A percentile compares a stretch with the other conserved stretches of the same genome.
Evolutionary conservation across 2,329 filamentous ascomycete species (phyloP).

Genomic region (Fusarium brevicatenulatum): DNA sequence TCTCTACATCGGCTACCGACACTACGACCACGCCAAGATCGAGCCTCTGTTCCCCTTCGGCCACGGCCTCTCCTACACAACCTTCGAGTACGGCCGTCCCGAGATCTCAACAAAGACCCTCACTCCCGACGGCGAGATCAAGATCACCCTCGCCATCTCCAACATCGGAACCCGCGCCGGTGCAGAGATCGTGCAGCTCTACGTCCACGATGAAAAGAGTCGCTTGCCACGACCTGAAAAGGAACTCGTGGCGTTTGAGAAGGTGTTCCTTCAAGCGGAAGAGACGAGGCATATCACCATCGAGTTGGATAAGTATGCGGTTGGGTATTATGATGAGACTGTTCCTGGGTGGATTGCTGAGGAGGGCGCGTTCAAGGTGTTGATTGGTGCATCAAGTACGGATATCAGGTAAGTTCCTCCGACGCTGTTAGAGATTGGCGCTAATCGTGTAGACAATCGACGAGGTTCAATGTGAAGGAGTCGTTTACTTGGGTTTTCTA

Average conservation of each 20-base stretch:
- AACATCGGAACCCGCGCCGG: slow-evolving; percentile 68
- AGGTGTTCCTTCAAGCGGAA: slow-evolving; percentile 67
- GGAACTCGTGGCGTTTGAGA: slow-evolving; percentile 76
- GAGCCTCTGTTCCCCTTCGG: slow-evolving; percentile 76
- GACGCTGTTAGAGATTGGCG: no score
- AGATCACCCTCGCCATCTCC: slow-evolving; percentile 59
- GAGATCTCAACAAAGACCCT: slow-evolving; percentile 58
- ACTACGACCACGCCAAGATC: slow-evolving; percentile 72
- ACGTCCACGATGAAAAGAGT: slow-evolving; percentile 71
- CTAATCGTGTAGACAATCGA: slow-evolving; percentile 52
- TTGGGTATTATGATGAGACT: slow-evolving; percentile 71
- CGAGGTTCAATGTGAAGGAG: slow-evolving; percentile 68
- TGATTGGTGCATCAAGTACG: slow-evolving; percentile 69
- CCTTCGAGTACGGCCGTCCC: slow-evolving; percentile 70
- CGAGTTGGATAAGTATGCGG: slow-evolving; percentile 60
- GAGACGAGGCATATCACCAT: slow-evolving; percentile 63
- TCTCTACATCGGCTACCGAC: slow-evolving; percentile 76
- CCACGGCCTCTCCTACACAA: slow-evolving; percentile 78
- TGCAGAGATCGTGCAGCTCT: slow-evolving; percentile 74
- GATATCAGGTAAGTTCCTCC: slow-evolving; percentile 67
- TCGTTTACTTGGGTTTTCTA: slow-evolving; percentile 74
- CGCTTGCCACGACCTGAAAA: slow-evolving; percentile 73
- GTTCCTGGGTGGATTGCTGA: slow-evolving; percentile 72
- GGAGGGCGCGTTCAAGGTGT: slow-evolving; percentile 68
- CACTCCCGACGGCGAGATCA: slow-evolving; percentile 52